Conservation (phyloP, 768 basidiomycete genomes). For the Neoboletus subvelutipes region DNA sequence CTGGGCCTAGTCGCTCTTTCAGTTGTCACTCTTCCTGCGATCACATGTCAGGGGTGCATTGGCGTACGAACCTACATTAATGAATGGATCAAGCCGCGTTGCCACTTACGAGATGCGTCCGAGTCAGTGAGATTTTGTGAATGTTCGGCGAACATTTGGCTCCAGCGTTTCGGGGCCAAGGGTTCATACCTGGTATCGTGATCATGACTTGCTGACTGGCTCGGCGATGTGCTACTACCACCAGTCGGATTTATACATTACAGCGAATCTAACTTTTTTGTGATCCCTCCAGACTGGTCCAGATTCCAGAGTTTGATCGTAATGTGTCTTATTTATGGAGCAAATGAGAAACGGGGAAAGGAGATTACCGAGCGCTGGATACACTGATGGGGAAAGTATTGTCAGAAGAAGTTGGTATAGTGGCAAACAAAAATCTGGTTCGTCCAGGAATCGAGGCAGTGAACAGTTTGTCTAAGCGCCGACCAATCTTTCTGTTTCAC, state of each 20-base stretch:
- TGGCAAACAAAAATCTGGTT: background rate
- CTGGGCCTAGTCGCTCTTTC: too few species aligned
- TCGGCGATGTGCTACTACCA: background rate
- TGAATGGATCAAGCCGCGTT: background rate
- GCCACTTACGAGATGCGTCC: background rate
- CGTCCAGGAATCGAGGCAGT: background rate
- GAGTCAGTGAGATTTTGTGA: background rate
- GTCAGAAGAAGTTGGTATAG: background rate
- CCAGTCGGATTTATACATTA: background rate
- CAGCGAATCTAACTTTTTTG: background rate
- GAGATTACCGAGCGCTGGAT: slow-evolving; percentile 1
- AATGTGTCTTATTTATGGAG: background rate
- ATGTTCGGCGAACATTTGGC: background rate
- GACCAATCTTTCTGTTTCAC: background rate
- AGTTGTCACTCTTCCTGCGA: background rate
- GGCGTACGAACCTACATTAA: too few species aligned
- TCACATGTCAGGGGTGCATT: background rate
- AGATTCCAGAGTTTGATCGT: background rate
- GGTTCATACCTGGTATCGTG: background rate
- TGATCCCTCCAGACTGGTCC: too few species aligned
- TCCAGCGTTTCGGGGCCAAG: too few species aligned
- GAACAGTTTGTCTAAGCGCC: background rate
- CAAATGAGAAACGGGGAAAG: background rate
- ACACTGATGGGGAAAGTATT: background rate
- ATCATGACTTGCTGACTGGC: too few species aligned